Evolutionary conservation across 1,284 basidiomycete genomes (phyloP).

Genomic region (Ustilago sp.): DNA sequence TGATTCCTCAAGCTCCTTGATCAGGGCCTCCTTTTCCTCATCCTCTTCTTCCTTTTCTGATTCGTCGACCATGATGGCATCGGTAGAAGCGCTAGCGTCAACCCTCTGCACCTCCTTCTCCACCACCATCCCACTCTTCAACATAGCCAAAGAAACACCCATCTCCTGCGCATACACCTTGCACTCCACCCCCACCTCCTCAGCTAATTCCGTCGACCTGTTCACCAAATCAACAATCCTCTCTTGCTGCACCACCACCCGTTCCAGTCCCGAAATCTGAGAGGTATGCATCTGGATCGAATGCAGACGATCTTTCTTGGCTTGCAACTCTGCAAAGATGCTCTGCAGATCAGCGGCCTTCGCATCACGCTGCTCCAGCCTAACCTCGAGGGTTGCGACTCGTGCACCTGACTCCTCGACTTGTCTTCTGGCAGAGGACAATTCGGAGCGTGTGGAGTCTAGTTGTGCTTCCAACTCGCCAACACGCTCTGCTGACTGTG

Average conservation of each 20-base stretch:
- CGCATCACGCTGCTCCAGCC: constrained; percentile 1
- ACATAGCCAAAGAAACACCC: constrained; percentile 3
- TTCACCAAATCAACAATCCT: constrained; percentile 27
- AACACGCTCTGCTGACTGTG: not conserved
- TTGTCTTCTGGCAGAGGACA: not conserved
- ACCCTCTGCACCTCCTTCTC: not conserved
- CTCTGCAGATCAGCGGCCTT: constrained; percentile 5
- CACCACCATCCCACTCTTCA: not conserved
- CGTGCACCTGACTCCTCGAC: not conserved
- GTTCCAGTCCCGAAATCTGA: constrained; percentile 10
- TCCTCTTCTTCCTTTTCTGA: not conserved
- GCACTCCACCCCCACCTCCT: constrained; percentile 6
- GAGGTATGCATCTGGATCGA: constrained; percentile 22
- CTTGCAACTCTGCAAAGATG: constrained; percentile 20
- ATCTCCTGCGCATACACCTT: constrained; percentile 10
- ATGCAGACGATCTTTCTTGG: constrained; percentile 28
- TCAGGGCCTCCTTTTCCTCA: not conserved
- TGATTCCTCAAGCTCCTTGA: constrained; percentile 12
- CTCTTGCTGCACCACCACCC: constrained; percentile 19
- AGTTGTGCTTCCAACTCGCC: constrained; percentile 3
- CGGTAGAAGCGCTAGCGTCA: not conserved
- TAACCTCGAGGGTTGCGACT: not conserved
- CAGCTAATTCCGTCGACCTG: not conserved
- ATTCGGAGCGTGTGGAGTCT: not conserved
- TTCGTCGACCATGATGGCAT: not conserved